Percentiles rank a stretch among this genome's conserved stretches.
Conservation (phyloP, 2,329 filamentous ascomycete species). For the Parastagonospora nodorum region DNA sequence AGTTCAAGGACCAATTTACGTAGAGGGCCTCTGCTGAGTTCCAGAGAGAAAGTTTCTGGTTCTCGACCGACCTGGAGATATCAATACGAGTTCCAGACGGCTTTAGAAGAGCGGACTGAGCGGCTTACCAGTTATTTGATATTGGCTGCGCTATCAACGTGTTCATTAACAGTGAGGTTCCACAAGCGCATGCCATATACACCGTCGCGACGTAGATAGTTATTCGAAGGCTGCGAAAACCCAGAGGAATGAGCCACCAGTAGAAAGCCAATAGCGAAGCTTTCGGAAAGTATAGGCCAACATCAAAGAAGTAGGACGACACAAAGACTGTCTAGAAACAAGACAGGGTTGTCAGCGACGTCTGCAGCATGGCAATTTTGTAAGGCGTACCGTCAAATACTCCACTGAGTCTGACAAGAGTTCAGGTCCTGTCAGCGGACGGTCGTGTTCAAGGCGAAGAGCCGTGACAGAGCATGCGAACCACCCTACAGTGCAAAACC, state of each 20-base stretch:
- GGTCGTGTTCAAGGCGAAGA: no score
- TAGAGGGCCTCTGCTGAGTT: not conserved
- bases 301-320: constrained; percentile 25
- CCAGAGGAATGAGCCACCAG: constrained; percentile 28
- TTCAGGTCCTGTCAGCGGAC: no score
- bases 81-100: no score
- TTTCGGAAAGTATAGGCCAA: constrained; percentile 28
- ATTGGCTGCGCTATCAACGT: not conserved
- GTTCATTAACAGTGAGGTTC: constrained; percentile 16
- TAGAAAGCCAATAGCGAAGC: constrained; percentile 25
- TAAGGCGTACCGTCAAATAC: no score
- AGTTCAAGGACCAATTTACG: not conserved
- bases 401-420: no score
- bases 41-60: not conserved
- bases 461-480: no score
- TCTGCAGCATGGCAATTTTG: no score
- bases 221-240: constrained; percentile 22
- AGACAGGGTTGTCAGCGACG: no score
- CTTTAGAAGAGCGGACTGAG: not conserved
- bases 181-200: constrained; percentile 9
- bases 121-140: not conserved
- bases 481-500: no score
- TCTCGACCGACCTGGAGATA: not conserved
- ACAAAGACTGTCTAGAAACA: constrained; percentile 20
- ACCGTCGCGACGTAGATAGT: constrained; percentile 15